Conservation (phyloP, 306 rosid species). For the Vigna radiata region DNA sequence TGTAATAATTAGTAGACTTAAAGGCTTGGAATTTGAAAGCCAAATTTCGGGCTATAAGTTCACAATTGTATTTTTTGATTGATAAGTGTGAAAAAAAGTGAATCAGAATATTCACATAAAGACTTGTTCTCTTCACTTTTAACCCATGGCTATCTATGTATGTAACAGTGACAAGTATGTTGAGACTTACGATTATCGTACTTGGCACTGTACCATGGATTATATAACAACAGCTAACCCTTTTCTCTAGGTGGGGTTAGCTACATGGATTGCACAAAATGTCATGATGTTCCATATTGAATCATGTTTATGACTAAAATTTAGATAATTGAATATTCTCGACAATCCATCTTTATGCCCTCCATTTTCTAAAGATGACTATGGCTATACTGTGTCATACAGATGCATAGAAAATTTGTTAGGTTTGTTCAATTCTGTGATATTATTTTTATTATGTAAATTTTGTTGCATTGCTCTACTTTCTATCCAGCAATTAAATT, state of each 20-base stretch:
- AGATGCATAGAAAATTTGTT: not conserved
- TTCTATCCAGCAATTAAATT: conserved; percentile 1
- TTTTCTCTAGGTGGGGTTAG: not conserved
- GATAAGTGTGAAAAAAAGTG: no score
- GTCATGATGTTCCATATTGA: not conserved
- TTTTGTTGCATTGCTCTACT: not conserved
- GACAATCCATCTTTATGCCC: not conserved
- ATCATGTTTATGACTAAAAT: not conserved
- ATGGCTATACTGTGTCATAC: not conserved
- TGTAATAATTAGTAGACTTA: no score
- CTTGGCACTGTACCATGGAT: not conserved
- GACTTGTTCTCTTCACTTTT: no score
- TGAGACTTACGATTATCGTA: not conserved
- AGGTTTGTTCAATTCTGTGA: not conserved
- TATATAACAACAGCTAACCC: no score
- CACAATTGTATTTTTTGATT: no score
- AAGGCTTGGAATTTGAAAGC: no score
- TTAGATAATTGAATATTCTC: not conserved
- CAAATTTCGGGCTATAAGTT: no score
- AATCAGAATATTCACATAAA: no score
- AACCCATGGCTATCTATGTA: conserved; percentile 1
- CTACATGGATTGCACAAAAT: not conserved
- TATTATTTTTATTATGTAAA: conserved; percentile 14
- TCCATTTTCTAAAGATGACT: conserved; percentile 5
- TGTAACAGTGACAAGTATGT: not conserved